Evolutionary conservation across 495 filamentous ascomycete species (phyloP), one percentile per base, ranked within the genome.

Genomic region (Pyrenula massariospora): DNA sequence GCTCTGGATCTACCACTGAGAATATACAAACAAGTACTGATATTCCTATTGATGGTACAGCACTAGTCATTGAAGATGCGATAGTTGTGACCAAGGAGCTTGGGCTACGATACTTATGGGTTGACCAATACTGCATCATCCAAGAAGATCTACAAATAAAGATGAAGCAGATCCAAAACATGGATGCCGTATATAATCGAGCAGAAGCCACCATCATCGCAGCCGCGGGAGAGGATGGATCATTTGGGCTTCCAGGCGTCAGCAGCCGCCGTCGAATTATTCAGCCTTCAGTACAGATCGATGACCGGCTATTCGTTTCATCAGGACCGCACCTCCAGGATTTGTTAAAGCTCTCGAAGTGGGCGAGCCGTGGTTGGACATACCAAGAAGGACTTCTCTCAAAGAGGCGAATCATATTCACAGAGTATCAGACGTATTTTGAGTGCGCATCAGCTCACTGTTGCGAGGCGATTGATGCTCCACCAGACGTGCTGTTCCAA

Each of bases 151-250:
- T 49, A 12, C 51, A 22, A 2, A 22, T 10, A 11, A 51, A 63
- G 49, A 22, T 48, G 25, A 8, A 48, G 10, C 23, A 59, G 12
- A 54, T 67, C 10, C 2, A 24, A 8, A 59, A 59, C 12, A 68
- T 68, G 67, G 61, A 62, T 22, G 24, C 22, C 12, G 64, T 70
- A 25, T 70, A 70, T 48, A 52, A 54, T 15, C 56, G 62, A 11
- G 60, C 66, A 15, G 57, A 56, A 15, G 20, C 62, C 11, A 69
- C 68, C 0, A 64, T 70, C 21, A 48, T 70, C 19, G 62, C 59
- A 1, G 19, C 55, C 15, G 48, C 22, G 12, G 67, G 67, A 21
- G 48, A 55, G 11, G 56, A 62, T 36, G 57, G 60, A n/a, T 12
- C 55, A 12, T 25, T 22, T 54, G 68, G 68, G 10, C 57, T 70